These are phyloP conservation scores for Colletotrichum chlorophyti DNA, from an alignment of 2,329 filamentous ascomycete genomes.

Conservation along the genomic window DNA sequence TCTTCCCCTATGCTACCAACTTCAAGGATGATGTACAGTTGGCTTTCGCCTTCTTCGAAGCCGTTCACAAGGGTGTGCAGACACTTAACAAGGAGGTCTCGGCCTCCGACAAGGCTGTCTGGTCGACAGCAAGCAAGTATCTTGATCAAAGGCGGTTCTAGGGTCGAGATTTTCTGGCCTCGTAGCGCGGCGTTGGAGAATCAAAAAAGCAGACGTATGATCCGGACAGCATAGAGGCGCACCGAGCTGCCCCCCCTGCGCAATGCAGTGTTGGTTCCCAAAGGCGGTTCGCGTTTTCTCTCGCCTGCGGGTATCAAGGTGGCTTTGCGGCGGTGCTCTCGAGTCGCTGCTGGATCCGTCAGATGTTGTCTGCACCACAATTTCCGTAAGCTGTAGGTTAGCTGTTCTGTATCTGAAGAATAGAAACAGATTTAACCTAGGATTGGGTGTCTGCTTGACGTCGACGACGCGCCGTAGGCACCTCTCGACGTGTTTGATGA, in stretches of 20 bases:
- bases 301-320: too few relatives aligned
- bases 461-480: background rate
- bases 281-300: too few relatives aligned
- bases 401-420: slow-evolving; percentile 16
- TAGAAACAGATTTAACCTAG: slow-evolving; percentile 19
- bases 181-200: slow-evolving; percentile 28
- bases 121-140: slow-evolving; percentile 63
- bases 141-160: slow-evolving; percentile 52
- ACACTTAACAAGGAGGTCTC: slow-evolving; percentile 56
- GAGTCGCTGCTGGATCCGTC: background rate
- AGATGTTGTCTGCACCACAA: slow-evolving; percentile 20
- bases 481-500: too few relatives aligned
- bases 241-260: background rate
- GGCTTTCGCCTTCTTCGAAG: slow-evolving; percentile 63
- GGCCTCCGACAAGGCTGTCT: slow-evolving; percentile 54
- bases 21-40: slow-evolving; percentile 67
- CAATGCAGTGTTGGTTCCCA: background rate
- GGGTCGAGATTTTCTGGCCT: slow-evolving; percentile 23
- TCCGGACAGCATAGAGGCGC: slow-evolving; percentile 18
- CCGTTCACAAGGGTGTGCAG: slow-evolving; percentile 64
- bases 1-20: slow-evolving; percentile 64
- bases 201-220: slow-evolving; percentile 23
- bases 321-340: background rate
- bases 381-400: slow-evolving; percentile 23
- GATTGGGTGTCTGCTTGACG: background rate